Evolutionary conservation across 495 filamentous ascomycete genomes (phyloP), one percentile per base, ranked within the genome.

Genomic region (Hypoxylon rickii): DNA sequence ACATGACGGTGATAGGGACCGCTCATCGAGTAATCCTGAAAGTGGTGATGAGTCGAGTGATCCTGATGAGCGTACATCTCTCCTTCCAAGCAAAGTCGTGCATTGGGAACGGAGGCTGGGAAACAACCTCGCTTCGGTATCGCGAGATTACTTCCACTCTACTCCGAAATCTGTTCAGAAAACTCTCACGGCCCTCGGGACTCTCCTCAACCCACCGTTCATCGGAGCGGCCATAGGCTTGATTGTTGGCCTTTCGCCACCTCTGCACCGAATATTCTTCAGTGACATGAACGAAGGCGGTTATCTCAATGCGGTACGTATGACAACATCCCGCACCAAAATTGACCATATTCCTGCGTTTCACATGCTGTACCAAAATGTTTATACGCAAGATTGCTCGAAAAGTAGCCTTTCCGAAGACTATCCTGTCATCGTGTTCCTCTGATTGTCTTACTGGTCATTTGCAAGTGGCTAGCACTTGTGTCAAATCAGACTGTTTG

Each of bases 191-290:
- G 44, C 32, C 4, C 44, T 54, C 15, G 56, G 49, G 12, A 50
- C 44, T 17, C 84, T 89, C 52, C 62, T 85, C 37, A 90, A 89
- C 58, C 79, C 86, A 3, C 83, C 87, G 0, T 65, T 90, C 13
- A 65, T 87, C n/a, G 87, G 88, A 3, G 84, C 86, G 0, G 51
- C 83, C 2, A 55, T 86, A 15, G 87, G 87, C 12, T 77, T 74
- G 3, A 51, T 86, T 16, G 71, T 91, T 26, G 87, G 88, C 1
- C 74, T 92, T 6, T 70, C 79, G 0, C 86, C 87, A 2, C 58
- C 77, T 2, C 67, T 92, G 3, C 87, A 90, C 53, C 66, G 65
- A 12, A 76, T 82, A 4, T 90, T 92, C 65, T 92, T 93, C 72
- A 79, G 73, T 45, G 63, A 73, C 2, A 75, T 77, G 16, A 59